Evolutionary conservation across 2,329 filamentous ascomycete species (phyloP).

Genomic region (Allantophomopsis lycopodina): DNA sequence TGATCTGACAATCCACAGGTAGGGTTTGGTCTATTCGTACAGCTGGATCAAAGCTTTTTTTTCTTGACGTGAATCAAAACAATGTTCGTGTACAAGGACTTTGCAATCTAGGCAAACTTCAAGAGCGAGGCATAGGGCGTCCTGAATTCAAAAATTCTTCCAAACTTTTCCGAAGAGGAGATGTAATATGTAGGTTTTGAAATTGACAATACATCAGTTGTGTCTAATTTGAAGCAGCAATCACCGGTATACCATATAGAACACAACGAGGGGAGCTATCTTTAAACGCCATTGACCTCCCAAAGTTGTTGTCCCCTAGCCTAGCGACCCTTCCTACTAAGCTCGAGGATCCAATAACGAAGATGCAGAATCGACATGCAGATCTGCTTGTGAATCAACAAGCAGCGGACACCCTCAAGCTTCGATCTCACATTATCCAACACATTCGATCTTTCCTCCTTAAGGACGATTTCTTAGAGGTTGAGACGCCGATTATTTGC

Average conservation of each 20-base stretch:
- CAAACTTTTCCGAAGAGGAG: constrained; percentile 61
- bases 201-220: constrained; percentile 1
- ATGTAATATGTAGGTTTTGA: constrained; percentile 59
- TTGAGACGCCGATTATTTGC: constrained; percentile 80
- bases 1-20: constrained; percentile 30
- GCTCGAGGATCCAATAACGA: constrained; percentile 57
- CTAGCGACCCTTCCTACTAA: constrained; percentile 65
- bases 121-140: constrained; percentile 17
- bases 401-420: constrained; percentile 53
- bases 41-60: constrained; percentile 66
- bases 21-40: constrained; percentile 61
- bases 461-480: constrained; percentile 63
- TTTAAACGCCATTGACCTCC: constrained; percentile 52
- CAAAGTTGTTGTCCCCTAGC: constrained; percentile 61
- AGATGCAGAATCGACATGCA: constrained; percentile 67
- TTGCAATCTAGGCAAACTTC: constrained; percentile 46
- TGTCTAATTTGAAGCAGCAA: constrained; percentile 22
- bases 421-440: constrained; percentile 63
- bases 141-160: constrained; percentile 44
- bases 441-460: constrained; percentile 64
- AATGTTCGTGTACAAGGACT: constrained; percentile 63
- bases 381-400: constrained; percentile 68
- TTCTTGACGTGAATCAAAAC: constrained; percentile 68
- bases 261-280: constrained; percentile 67
- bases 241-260: constrained; percentile 55